Evolutionary conservation across 768 basidiomycete species (phyloP).

Genomic region (Lactarius pseudohatsudake): DNA sequence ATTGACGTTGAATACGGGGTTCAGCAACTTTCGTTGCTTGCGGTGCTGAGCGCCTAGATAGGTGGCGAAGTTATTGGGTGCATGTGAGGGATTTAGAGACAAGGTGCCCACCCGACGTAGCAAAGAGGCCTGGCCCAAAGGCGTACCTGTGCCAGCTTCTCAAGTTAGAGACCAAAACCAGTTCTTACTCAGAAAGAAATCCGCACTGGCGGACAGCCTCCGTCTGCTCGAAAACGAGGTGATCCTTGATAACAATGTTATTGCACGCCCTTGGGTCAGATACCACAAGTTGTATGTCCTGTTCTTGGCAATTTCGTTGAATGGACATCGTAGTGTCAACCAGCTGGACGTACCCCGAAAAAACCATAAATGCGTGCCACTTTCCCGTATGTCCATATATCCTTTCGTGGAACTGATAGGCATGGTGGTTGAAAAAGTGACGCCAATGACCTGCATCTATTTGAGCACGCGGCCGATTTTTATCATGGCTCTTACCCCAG

Average conservation of each 20-base stretch:
- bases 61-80: neutral
- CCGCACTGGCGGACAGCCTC: neutral
- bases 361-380: slow-evolving; percentile 1
- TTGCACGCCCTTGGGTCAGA: slow-evolving; percentile 1
- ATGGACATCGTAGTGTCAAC: neutral
- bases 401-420: neutral
- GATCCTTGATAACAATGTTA: slow-evolving; percentile 10
- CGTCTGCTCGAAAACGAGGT: slow-evolving; percentile 8
- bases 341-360: slow-evolving; percentile 7
- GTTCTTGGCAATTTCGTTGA: too few relatives aligned
- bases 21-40: slow-evolving; percentile 2
- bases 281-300: neutral
- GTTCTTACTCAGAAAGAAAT: neutral
- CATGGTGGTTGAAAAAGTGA: neutral
- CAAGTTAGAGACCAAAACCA: neutral
- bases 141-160: neutral
- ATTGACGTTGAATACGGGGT: slow-evolving; percentile 10
- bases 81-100: neutral
- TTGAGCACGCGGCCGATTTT: neutral
- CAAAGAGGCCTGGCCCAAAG: neutral
- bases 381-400: neutral
- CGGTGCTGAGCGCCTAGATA: neutral
- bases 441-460: neutral
- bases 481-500: neutral
- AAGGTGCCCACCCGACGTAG: neutral